Percentiles rank a stretch among this genome's conserved stretches.
Evolutionary conservation across 2,329 filamentous ascomycete species (phyloP).

Genomic region (Chalaropsis thielavioides): DNA sequence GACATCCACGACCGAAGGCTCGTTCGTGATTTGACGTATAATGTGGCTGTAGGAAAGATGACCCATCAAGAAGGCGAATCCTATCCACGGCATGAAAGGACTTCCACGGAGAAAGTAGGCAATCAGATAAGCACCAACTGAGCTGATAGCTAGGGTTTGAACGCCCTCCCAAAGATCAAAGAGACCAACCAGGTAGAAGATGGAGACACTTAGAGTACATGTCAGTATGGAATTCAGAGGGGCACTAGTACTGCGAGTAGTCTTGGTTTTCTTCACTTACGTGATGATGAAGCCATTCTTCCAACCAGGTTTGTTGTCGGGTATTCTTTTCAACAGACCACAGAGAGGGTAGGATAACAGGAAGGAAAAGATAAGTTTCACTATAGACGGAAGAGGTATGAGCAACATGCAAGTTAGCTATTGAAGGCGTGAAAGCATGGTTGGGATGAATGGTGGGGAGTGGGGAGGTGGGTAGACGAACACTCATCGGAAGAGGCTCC

Average conservation of each 20-base stretch:
- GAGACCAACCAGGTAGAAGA: constrained; percentile 87
- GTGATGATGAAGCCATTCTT: constrained; percentile 81
- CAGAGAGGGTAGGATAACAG: constrained; percentile 86
- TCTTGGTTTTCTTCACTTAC: constrained; percentile 30
- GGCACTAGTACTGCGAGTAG: neutral
- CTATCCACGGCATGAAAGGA: constrained; percentile 95
- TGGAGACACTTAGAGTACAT: constrained; percentile 41
- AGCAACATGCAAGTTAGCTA: constrained; percentile 1
- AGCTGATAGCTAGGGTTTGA: constrained; percentile 63
- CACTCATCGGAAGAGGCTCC: constrained; percentile 34
- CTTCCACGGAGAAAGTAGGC: constrained; percentile 63
- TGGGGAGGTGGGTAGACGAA: constrained; percentile 23
- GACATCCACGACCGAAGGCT: constrained; percentile 61
- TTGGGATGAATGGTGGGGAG: neutral
- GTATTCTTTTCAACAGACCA: constrained; percentile 74
- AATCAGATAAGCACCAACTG: constrained; percentile 67
- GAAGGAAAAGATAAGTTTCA: constrained; percentile 86
- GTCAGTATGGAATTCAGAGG: constrained; percentile 3
- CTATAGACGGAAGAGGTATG: constrained; percentile 37
- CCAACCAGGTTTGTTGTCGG: constrained; percentile 64
- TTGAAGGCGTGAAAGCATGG: neutral
- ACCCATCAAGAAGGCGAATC: constrained; percentile 84
- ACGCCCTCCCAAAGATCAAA: constrained; percentile 86
- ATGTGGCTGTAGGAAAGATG: constrained; percentile 91
- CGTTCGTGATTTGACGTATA: constrained; percentile 55